Evolutionary conservation across 2,329 filamentous ascomycete species (phyloP).

Genomic region (Westerdykella aurantiaca): DNA sequence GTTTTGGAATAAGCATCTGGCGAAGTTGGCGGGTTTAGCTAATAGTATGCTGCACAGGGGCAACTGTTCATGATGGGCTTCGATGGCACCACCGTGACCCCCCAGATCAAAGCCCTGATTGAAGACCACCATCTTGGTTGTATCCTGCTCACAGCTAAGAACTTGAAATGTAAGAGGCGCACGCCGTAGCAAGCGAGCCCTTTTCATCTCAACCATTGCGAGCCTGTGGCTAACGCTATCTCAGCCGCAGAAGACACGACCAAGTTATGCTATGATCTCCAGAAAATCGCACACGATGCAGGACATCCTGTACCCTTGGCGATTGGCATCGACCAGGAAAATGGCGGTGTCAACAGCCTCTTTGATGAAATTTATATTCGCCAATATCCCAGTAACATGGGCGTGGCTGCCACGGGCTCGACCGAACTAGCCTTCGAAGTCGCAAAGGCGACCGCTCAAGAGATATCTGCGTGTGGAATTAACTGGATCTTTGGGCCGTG

Average conservation of each 20-base stretch:
- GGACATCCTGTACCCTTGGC: conserved; percentile 84
- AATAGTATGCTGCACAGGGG: conserved; percentile 54
- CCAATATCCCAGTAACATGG: conserved; percentile 96
- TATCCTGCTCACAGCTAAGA: conserved; percentile 77
- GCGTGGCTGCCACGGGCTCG: conserved; percentile 84
- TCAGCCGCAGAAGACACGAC: conserved; percentile 87
- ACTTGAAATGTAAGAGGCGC: conserved; percentile 63
- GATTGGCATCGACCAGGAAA: conserved; percentile 93
- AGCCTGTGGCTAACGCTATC: conserved; percentile 18
- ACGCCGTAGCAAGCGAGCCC: background rate
- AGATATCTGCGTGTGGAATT: conserved; percentile 86
- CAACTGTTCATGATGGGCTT: conserved; percentile 80
- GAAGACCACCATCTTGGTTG: conserved; percentile 83
- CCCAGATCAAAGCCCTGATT: conserved; percentile 74
- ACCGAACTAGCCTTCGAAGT: conserved; percentile 81
- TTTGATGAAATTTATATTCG: conserved; percentile 95
- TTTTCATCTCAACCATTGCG: conserved; percentile 4
- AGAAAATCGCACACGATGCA: conserved; percentile 83
- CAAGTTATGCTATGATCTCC: conserved; percentile 79
- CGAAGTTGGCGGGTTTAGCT: conserved; percentile 8
- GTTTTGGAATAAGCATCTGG: conserved; percentile 8
- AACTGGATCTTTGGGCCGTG: conserved; percentile 95
- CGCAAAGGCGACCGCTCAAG: conserved; percentile 86
- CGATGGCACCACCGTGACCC: conserved; percentile 77
- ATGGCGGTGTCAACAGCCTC: conserved; percentile 94